These are phyloP conservation scores for Wallacemonas sp. DNA, from an alignment of 208 protist genomes.

Conservation along the genomic window DNA sequence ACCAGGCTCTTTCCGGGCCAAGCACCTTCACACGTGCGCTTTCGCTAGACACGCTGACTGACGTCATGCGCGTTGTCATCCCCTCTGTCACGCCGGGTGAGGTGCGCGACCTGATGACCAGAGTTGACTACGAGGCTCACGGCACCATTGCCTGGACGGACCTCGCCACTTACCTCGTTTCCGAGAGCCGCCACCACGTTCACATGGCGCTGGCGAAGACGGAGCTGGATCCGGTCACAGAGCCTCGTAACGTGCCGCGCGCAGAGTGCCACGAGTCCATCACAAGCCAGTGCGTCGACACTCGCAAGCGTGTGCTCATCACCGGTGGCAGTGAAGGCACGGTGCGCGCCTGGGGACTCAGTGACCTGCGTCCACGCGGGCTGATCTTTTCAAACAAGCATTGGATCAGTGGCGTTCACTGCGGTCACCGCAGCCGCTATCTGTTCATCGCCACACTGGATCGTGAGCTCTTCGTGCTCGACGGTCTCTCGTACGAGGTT, in stretches of 20 bases:
- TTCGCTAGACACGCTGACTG: conserved; percentile 21
- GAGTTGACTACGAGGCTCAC: conserved; percentile 70
- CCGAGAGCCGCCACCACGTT: conserved; percentile 54
- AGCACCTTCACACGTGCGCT: conserved; percentile 17
- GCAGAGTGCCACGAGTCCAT: conserved; percentile 14
- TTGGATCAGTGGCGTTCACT: conserved; percentile 84
- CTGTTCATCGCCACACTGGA: conserved; percentile 74
- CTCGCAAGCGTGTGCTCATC: conserved; percentile 43
- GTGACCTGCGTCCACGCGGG: conserved; percentile 47
- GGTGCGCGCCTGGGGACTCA: conserved; percentile 68
- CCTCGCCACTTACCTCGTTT: conserved; percentile 72
- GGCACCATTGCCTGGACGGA: conserved; percentile 73
- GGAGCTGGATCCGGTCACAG: conserved; percentile 38
- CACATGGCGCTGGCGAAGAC: conserved; percentile 47
- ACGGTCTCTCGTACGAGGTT: conserved; percentile 67
- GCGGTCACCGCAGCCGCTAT: conserved; percentile 31
- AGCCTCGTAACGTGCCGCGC: neutral
- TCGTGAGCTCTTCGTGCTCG: conserved; percentile 60
- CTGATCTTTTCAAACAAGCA: conserved; percentile 54
- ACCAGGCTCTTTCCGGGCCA: neutral
- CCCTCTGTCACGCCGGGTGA: conserved; percentile 36
- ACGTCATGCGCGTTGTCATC: conserved; percentile 22
- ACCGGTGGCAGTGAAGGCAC: conserved; percentile 73
- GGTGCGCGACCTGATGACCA: conserved; percentile 60
- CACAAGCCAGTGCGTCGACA: conserved; percentile 46